Evolutionary conservation across 768 basidiomycete species (phyloP).

Genomic region (Suillus placidus): DNA sequence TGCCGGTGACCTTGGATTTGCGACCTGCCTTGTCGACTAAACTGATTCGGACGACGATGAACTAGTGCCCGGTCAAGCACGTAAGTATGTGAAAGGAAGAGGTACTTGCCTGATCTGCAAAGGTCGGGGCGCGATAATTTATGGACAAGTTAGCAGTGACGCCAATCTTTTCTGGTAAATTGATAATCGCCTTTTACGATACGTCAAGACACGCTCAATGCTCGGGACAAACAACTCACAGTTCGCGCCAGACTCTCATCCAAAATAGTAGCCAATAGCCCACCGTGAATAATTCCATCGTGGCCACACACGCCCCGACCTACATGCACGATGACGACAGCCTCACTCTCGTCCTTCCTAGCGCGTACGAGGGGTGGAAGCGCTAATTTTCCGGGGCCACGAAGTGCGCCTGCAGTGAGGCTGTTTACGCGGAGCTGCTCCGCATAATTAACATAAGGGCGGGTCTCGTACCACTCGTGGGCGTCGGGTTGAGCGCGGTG

Average conservation of each 20-base stretch:
- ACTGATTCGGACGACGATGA: conserved; percentile 76
- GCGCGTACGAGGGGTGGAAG: conserved; percentile 76
- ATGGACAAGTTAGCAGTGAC: conserved; percentile 87
- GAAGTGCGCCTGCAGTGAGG: conserved; percentile 81
- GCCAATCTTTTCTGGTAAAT: conserved; percentile 86
- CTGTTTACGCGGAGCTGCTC: conserved; percentile 79
- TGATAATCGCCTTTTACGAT: conserved; percentile 68
- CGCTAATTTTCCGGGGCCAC: conserved; percentile 86
- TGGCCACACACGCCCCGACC: conserved; percentile 89
- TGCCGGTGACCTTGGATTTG: conserved; percentile 71
- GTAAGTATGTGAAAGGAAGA: neutral
- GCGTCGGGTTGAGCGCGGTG: conserved; percentile 53
- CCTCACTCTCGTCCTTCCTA: conserved; percentile 75
- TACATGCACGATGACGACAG: conserved; percentile 72
- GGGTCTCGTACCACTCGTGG: conserved; percentile 72
- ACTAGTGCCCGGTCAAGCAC: conserved; percentile 48
- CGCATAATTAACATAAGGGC: conserved; percentile 72
- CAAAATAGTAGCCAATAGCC: conserved; percentile 84
- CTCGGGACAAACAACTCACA: conserved; percentile 47
- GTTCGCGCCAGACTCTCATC: conserved; percentile 85
- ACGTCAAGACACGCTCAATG: conserved; percentile 2
- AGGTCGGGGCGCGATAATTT: conserved; percentile 85
- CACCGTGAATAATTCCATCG: conserved; percentile 95
- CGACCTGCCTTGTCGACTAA: conserved; percentile 73
- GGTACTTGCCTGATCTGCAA: conserved; percentile 75